These are phyloP conservation scores for Spencermartinsiella europaea DNA, from an alignment of 805 yeast species.

Conservation along the genomic window DNA sequence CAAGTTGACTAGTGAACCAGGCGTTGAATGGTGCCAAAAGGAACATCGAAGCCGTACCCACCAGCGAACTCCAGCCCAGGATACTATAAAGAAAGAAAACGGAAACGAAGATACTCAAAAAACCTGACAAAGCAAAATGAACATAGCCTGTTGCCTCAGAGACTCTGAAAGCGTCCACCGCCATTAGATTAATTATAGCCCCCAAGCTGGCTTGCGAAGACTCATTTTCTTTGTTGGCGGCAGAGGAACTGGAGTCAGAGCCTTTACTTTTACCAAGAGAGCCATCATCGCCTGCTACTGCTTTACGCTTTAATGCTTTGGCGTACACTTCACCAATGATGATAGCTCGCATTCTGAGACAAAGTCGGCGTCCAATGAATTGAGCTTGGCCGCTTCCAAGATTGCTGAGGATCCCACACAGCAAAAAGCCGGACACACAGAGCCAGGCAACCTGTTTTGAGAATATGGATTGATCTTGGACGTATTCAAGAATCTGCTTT, in stretches of 20 bases:
- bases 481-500: constrained; percentile 71
- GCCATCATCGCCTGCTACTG: constrained; percentile 37
- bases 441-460: constrained; percentile 80
- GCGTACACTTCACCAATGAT: constrained; percentile 86
- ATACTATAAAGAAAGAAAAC: constrained; percentile 58
- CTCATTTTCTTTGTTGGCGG: constrained; percentile 17
- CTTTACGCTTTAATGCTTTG: constrained; percentile 78
- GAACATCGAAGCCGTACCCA: constrained; percentile 63
- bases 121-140: constrained; percentile 70
- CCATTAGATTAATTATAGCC: constrained; percentile 83
- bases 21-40: constrained; percentile 67
- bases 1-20: constrained; percentile 54
- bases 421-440: constrained; percentile 67
- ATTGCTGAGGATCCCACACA: constrained; percentile 53
- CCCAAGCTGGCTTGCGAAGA: constrained; percentile 53
- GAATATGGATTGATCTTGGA: constrained; percentile 57
- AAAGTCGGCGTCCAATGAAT: constrained; percentile 83
- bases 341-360: constrained; percentile 81
- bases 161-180: constrained; percentile 92
- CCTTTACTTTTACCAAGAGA: constrained; percentile 21
- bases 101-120: constrained; percentile 63
- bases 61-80: constrained; percentile 80
- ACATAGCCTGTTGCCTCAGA: constrained; percentile 87
- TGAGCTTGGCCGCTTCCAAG: constrained; percentile 67
- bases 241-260: constrained; percentile 12